These are phyloP conservation scores for Cucumis hystrix DNA, from an alignment of 306 rosid genomes.

Conservation along the genomic window DNA sequence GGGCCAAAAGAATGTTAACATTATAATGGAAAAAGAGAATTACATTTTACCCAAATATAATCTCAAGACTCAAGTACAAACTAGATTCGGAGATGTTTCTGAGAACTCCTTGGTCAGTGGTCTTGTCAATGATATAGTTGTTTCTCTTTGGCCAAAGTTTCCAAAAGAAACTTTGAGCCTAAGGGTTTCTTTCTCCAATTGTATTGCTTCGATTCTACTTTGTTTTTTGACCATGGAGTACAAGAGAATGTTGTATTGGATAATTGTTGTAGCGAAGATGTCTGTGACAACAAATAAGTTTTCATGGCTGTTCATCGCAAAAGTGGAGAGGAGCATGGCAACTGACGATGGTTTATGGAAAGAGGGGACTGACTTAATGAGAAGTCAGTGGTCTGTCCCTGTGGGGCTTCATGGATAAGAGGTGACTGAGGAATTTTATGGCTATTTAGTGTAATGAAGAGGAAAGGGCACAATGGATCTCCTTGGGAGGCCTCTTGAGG, in stretches of 20 bases:
- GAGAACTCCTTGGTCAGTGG: neutral
- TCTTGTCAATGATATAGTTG: neutral
- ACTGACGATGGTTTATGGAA: neutral
- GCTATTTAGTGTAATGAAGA: neutral
- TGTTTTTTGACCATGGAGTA: neutral
- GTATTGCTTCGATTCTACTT: neutral
- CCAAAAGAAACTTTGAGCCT: neutral
- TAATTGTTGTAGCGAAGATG: neutral
- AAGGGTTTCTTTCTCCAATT: neutral
- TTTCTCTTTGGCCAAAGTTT: neutral
- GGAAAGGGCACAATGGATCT: neutral
- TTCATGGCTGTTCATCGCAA: neutral
- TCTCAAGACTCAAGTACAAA: too few relatives aligned
- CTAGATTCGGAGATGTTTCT: neutral
- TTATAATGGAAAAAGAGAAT: too few relatives aligned
- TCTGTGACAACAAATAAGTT: neutral
- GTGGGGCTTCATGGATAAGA: neutral
- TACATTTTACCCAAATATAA: too few relatives aligned
- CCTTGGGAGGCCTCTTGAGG: neutral
- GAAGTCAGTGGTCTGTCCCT: neutral
- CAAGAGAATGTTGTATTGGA: neutral
- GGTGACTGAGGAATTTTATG: neutral
- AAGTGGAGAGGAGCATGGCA: neutral
- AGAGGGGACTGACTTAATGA: neutral
- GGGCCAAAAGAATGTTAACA: too few relatives aligned